Conservation (phyloP, 2,329 filamentous ascomycete genomes). For the Xylaria sp. region DNA sequence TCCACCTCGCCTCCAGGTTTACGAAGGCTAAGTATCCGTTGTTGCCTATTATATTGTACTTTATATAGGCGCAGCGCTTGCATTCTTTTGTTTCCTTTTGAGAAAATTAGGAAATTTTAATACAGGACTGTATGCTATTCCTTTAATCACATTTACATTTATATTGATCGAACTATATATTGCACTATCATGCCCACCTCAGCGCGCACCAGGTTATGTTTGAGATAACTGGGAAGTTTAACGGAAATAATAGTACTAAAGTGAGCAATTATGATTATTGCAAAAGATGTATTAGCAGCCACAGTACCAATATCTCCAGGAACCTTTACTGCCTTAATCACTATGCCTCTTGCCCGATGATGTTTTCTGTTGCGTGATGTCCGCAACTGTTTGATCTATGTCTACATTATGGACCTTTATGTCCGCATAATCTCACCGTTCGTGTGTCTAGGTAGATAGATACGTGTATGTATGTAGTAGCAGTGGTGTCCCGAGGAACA, state of each 20-base stretch:
- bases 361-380: not conserved
- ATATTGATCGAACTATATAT: slow-evolving; percentile 14
- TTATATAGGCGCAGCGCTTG: not conserved
- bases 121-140: slow-evolving; percentile 6
- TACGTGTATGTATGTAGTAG: not conserved
- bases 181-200: slow-evolving; percentile 6
- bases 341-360: not conserved
- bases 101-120: not conserved
- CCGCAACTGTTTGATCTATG: not conserved
- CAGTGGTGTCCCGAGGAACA: not conserved
- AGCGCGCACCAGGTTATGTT: slow-evolving; percentile 16
- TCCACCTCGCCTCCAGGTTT: slow-evolving; percentile 31
- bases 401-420: not conserved
- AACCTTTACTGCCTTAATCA: not conserved
- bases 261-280: too few species aligned
- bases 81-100: slow-evolving; percentile 7
- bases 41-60: slow-evolving; percentile 1
- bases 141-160: not conserved
- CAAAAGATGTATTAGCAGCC: too few species aligned
- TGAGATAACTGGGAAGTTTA: slow-evolving; percentile 11
- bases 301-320: not conserved
- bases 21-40: slow-evolving; percentile 21
- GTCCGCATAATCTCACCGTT: not conserved
- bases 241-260: slow-evolving; percentile 12
- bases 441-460: not conserved